Evolutionary conservation across 108 stramenopile species (phyloP), one percentile per base, ranked within the genome.

Genomic region (Cyclotella kingstonii): DNA sequence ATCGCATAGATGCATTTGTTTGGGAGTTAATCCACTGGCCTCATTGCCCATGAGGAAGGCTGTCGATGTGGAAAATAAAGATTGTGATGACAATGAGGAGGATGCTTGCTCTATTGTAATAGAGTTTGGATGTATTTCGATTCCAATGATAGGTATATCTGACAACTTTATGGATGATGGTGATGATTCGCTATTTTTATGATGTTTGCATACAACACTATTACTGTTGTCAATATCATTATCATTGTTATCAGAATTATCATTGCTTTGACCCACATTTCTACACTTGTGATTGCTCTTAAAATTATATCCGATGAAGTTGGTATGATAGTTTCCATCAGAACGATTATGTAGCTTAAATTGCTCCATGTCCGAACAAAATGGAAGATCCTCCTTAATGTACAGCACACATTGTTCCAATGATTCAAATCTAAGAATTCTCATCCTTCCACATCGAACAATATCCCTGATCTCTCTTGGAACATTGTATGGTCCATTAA

Each of bases 21-120:
- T 89, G 5, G 61, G 27, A 40, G 78, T 71, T 54, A 94, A 80
- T 7, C 93, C 90, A 33, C 69, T 73, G 1, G 90, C 93, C 69
- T 94, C 90, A 57, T 94, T 94, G 7, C 90, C 89, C 89, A 90
- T 85, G 64, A 91, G 73, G 30, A 94, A 78, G 0, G 85, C 89
- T 22, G 78, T 75, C 44, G 44, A 73, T 17, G 31, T 69, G 8
- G 54, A 8, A 29, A 73, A 80, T n/a, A n/a, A n/a, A n/a, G n/a
- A n/a, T n/a, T n/a, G n/a, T n/a, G n/a, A n/a, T n/a, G n/a, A n/a
- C n/a, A n/a, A n/a, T n/a, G n/a, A n/a, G n/a, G n/a, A n/a, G 11
- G 59, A 19, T 22, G 60, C 62, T 3, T 57, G 22, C 41, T 80
- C 67, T 9, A 68, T 29, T 27, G 51, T 78, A 35, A 73, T 25